Evolutionary conservation across 1,284 basidiomycete genomes (phyloP).

Genomic region (Leucocoprinus gongylophorus): DNA sequence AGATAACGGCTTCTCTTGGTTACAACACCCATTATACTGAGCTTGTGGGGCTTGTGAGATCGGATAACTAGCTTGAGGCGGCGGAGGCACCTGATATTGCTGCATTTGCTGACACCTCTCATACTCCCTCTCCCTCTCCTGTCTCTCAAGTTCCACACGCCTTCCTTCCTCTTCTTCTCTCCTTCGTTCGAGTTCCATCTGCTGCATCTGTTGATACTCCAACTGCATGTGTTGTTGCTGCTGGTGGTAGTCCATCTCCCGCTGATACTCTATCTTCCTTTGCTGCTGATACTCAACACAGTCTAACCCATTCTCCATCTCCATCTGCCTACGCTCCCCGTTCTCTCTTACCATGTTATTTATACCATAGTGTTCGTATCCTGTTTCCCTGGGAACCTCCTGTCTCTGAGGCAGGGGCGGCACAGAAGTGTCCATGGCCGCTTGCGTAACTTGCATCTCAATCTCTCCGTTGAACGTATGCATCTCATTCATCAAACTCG

Average conservation of each 20-base stretch:
- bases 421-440: constrained; percentile 29
- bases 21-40: constrained; percentile 7
- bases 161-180: neutral
- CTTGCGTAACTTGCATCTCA: constrained; percentile 46
- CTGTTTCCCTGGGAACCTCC: constrained; percentile 7
- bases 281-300: constrained; percentile 19
- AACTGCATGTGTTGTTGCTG: constrained; percentile 11
- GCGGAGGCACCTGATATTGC: neutral
- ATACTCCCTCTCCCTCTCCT: neutral
- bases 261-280: neutral
- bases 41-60: constrained; percentile 12
- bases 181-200: constrained; percentile 8
- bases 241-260: constrained; percentile 11
- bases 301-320: constrained; percentile 1
- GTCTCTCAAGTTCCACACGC: constrained; percentile 12
- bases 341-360: constrained; percentile 15
- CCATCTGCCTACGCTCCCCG: constrained; percentile 2
- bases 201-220: constrained; percentile 4
- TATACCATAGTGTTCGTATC: constrained; percentile 11
- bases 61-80: neutral
- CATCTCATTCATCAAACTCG: constrained; percentile 53
- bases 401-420: constrained; percentile 18
- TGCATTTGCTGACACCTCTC: neutral
- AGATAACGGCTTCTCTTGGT: neutral
- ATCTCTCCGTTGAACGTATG: constrained; percentile 52